phyloP scores from a whole-genome alignment of 2,329 filamentous ascomycete species.

The Aspergillus nomiae region DNA sequence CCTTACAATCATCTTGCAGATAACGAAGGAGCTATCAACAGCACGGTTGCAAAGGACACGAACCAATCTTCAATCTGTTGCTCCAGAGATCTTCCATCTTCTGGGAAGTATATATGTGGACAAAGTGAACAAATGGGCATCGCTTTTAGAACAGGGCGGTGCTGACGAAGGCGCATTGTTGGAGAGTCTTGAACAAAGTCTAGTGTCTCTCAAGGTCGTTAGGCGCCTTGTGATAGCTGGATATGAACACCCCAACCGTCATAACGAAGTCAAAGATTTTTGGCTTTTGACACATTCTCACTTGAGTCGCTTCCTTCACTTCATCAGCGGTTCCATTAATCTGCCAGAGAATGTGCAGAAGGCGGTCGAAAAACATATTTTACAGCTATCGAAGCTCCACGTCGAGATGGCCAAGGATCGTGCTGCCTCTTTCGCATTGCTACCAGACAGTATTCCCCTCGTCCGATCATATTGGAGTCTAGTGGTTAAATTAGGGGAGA shows the following conservation, averaged over 20 bases:
- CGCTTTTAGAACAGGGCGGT: constrained; percentile 59
- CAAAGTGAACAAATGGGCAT: constrained; percentile 70
- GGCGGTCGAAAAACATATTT: constrained; percentile 77
- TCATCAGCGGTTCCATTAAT: constrained; percentile 61
- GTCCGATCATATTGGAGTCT: constrained; percentile 84
- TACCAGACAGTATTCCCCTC: constrained; percentile 77
- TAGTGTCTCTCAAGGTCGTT: constrained; percentile 76
- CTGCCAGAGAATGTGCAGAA: constrained; percentile 57
- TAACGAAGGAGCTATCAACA: constrained; percentile 87
- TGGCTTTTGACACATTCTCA: constrained; percentile 79
- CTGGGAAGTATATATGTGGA: constrained; percentile 76
- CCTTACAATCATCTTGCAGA: constrained; percentile 76
- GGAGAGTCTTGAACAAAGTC: constrained; percentile 72
- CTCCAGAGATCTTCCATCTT: constrained; percentile 81
- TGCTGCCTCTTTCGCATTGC: constrained; percentile 76
- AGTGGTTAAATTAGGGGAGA: constrained; percentile 73
- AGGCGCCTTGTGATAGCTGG: constrained; percentile 77
- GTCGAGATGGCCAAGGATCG: constrained; percentile 80
- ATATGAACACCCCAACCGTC: constrained; percentile 81
- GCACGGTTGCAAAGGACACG: constrained; percentile 75
- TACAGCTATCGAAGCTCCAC: constrained; percentile 91
- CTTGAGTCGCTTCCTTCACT: constrained; percentile 72
- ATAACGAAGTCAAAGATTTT: constrained; percentile 73
- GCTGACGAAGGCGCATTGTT: constrained; percentile 62
- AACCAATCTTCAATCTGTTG: constrained; percentile 72